A percentile compares a stretch with the other conserved stretches of the same genome.
These are phyloP conservation scores for Musa troglodytarum DNA, from an alignment of 176 grass and related monocot species.

Conservation along the genomic window DNA sequence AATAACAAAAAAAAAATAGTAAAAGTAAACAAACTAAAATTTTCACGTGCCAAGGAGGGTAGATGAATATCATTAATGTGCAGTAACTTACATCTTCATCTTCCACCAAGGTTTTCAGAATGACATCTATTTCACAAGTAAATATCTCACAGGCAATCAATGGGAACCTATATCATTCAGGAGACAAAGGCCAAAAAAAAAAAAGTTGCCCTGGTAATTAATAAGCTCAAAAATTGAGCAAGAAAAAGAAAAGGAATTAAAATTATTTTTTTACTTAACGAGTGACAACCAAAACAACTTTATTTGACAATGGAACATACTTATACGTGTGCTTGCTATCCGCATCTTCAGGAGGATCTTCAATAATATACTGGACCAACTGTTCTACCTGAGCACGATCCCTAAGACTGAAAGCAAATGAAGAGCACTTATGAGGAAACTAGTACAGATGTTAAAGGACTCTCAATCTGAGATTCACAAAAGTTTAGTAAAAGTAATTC, in stretches of 20 bases:
- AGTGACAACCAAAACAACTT: not conserved
- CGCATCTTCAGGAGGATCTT: conserved; percentile 14
- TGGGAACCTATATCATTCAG: conserved; percentile 15
- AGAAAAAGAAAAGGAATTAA: not conserved
- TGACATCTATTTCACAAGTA: conserved; percentile 21
- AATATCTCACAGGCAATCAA: conserved; percentile 19
- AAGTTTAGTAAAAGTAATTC: not conserved
- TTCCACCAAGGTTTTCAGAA: conserved; percentile 16
- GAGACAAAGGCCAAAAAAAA: not conserved
- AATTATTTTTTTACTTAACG: not conserved
- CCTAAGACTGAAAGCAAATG: conserved; percentile 9
- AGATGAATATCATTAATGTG: not conserved
- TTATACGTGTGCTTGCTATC: conserved; percentile 3
- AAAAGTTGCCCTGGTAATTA: not conserved
- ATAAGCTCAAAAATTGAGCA: not conserved
- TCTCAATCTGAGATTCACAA: not conserved
- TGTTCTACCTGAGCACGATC: conserved; percentile 14
- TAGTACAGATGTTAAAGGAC: not conserved
- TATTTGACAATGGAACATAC: not conserved
- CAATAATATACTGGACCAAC: conserved; percentile 11
- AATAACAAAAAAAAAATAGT: not conserved
- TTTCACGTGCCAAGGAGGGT: not conserved
- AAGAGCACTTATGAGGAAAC: not conserved
- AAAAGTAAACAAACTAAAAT: not conserved
- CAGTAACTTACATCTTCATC: conserved; percentile 7